These are phyloP conservation scores for Tagetes patula DNA, from an alignment of 129 eudicot species.

Conservation along the genomic window DNA sequence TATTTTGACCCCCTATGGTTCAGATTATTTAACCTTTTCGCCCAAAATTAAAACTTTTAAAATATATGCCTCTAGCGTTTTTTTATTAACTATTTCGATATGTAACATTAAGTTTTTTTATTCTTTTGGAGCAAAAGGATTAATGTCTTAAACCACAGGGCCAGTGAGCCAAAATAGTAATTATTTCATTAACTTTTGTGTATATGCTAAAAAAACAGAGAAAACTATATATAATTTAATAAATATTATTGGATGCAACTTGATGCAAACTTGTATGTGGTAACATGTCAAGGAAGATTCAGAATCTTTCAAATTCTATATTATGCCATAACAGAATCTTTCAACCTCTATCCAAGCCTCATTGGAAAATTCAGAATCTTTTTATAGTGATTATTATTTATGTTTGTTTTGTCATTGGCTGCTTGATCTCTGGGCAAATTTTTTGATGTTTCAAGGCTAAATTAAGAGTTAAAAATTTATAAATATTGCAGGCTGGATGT, in stretches of 20 bases:
- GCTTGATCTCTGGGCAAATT: slow-evolving; percentile 17
- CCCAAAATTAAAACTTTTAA: no score
- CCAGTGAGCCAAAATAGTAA: no score
- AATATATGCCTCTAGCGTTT: no score
- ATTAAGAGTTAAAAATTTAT: neutral
- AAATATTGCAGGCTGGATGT: neutral
- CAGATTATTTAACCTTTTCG: no score
- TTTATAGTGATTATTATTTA: neutral
- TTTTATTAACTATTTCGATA: no score
- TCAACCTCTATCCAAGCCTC: neutral
- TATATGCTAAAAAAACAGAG: no score
- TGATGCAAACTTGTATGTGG: neutral
- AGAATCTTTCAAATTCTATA: slow-evolving; percentile 8
- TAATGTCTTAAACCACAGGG: no score
- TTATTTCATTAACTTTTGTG: no score
- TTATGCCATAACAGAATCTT: slow-evolving; percentile 17
- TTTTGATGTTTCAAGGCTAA: slow-evolving; percentile 12
- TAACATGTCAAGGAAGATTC: neutral
- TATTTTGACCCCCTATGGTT: no score
- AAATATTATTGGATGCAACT: neutral
- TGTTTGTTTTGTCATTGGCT: slow-evolving; percentile 21
- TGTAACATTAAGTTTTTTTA: no score
- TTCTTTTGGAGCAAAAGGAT: no score
- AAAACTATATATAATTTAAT: no score
- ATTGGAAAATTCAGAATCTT: slow-evolving; percentile 22